These are phyloP conservation scores for Sutorius eximius DNA, from an alignment of 1,284 basidiomycete genomes.

Conservation along the genomic window DNA sequence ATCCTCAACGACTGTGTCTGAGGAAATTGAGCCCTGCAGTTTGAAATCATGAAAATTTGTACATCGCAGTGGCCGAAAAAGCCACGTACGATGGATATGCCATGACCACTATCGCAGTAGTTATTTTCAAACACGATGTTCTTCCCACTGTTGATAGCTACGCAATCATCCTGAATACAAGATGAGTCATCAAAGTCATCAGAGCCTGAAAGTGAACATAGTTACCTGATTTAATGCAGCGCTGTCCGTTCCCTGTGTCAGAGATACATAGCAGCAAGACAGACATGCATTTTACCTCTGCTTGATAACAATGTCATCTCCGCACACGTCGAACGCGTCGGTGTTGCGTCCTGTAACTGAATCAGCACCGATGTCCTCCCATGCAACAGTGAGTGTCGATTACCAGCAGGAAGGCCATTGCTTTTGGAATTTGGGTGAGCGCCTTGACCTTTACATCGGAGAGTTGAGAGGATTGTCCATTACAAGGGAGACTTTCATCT, in stretches of 20 bases:
- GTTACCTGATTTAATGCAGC: slow-evolving; percentile 34
- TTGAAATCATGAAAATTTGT: background rate
- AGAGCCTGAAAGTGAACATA: background rate
- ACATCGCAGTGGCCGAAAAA: background rate
- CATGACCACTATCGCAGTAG: slow-evolving; percentile 57
- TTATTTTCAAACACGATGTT: slow-evolving; percentile 57
- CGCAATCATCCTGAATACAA: slow-evolving; percentile 55
- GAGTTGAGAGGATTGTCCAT: background rate
- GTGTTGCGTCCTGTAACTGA: slow-evolving; percentile 46
- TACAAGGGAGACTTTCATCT: slow-evolving; percentile 5
- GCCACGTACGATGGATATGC: slow-evolving; percentile 51
- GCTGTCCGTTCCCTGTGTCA: slow-evolving; percentile 12
- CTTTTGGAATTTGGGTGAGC: slow-evolving; percentile 29
- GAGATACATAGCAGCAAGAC: background rate
- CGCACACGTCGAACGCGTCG: slow-evolving; percentile 53
- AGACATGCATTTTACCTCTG: slow-evolving; percentile 27
- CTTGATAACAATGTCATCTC: slow-evolving; percentile 45
- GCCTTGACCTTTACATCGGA: slow-evolving; percentile 37
- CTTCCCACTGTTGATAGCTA: slow-evolving; percentile 58
- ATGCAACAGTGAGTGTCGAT: background rate
- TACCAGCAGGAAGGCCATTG: slow-evolving; percentile 25
- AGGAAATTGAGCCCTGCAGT: slow-evolving; percentile 51
- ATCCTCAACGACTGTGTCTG: slow-evolving; percentile 45
- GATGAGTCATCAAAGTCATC: background rate
- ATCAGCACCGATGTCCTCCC: background rate